A percentile compares a stretch with the other conserved stretches of the same genome.
Evolutionary conservation across 108 stramenopile species (phyloP).

Genomic region (Epipyxis sp.): DNA sequence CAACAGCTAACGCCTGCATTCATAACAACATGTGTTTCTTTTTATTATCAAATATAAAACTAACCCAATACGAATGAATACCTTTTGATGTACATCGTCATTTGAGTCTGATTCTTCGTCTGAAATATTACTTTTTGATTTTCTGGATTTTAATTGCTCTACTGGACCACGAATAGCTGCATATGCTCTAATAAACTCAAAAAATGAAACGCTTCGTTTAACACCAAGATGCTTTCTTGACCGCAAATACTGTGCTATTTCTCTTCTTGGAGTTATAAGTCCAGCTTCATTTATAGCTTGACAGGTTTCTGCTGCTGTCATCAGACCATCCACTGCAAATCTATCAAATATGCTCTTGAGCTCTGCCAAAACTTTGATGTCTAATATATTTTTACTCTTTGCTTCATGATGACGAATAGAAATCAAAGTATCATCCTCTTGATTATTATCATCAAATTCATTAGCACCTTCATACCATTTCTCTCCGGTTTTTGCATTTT

Average conservation of each 20-base stretch:
- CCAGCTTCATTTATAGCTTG: conserved; percentile 52
- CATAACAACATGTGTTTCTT: background rate
- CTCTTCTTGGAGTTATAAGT: conserved; percentile 40
- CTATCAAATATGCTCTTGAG: conserved; percentile 54
- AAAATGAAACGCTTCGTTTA: conserved; percentile 48
- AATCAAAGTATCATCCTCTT: too few relatives aligned
- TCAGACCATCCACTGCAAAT: conserved; percentile 42
- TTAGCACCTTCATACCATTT: background rate
- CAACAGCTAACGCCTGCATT: background rate
- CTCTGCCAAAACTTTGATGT: conserved; percentile 37
- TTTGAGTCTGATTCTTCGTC: background rate
- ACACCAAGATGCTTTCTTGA: conserved; percentile 44
- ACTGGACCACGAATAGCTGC: conserved; percentile 38
- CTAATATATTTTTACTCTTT: background rate
- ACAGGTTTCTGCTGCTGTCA: conserved; percentile 51
- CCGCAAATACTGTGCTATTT: conserved; percentile 49
- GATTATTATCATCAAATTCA: too few relatives aligned
- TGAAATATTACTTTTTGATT: background rate
- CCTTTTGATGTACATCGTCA: background rate
- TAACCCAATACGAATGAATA: too few relatives aligned
- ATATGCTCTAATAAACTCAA: conserved; percentile 51
- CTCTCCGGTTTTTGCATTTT: background rate
- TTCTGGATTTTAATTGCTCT: background rate
- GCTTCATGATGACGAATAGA: background rate
- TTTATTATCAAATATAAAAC: too few relatives aligned